Conservation (phyloP, 2,329 filamentous ascomycete genomes). For the Xylaria sp. region DNA sequence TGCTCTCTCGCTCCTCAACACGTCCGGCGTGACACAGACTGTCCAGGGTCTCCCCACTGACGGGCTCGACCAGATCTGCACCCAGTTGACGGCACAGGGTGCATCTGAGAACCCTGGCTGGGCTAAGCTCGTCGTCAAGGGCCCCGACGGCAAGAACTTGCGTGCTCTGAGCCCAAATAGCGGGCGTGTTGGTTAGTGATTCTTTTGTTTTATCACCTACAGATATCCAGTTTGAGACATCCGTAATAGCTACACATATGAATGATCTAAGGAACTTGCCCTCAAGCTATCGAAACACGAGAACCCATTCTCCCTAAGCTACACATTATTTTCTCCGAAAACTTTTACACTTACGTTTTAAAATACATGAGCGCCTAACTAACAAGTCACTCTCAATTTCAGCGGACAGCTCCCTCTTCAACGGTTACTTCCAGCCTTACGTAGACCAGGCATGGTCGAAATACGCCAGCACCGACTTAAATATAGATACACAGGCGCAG, state of each 20-base stretch:
- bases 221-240: background rate
- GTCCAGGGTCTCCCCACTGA: slow-evolving; percentile 62
- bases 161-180: slow-evolving; percentile 66
- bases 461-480: slow-evolving; percentile 58
- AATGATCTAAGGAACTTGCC: background rate
- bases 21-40: slow-evolving; percentile 56
- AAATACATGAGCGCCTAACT: background rate
- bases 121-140: slow-evolving; percentile 62
- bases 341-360: no score
- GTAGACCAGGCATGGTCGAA: slow-evolving; percentile 64
- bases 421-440: slow-evolving; percentile 62
- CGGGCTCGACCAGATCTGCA: slow-evolving; percentile 60
- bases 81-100: slow-evolving; percentile 58
- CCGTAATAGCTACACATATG: no score
- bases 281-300: background rate
- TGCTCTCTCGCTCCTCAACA: slow-evolving; percentile 63
- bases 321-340: background rate
- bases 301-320: background rate
- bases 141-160: slow-evolving; percentile 54
- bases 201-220: background rate
- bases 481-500: slow-evolving; percentile 64
- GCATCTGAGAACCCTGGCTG: slow-evolving; percentile 61
- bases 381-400: slow-evolving; percentile 1
- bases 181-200: slow-evolving; percentile 51
- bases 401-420: slow-evolving; percentile 58